A percentile compares a stretch with the other conserved stretches of the same genome.
These are phyloP conservation scores for Parafenestella ontariensis DNA, from an alignment of 2,329 filamentous ascomycete genomes.

Conservation along the genomic window DNA sequence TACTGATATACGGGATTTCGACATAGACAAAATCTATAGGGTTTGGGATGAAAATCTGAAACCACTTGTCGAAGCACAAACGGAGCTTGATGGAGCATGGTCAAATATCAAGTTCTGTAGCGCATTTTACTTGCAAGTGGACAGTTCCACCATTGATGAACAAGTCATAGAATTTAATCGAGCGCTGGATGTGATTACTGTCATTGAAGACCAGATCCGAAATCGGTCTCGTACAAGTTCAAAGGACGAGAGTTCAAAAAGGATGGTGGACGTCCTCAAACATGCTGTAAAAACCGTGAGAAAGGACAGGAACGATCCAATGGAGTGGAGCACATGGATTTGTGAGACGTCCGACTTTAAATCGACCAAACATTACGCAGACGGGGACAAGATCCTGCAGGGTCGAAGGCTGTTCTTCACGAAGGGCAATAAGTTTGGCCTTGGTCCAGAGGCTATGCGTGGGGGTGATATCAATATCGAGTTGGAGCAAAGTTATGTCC, in stretches of 20 bases:
- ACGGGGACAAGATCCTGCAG: neutral
- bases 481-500: neutral
- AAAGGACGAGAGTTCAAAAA: neutral
- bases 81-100: neutral
- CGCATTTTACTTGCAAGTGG: neutral
- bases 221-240: neutral
- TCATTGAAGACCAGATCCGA: neutral
- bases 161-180: too few species aligned
- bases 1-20: neutral
- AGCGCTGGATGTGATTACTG: too few species aligned
- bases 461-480: neutral
- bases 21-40: neutral
- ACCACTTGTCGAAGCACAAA: neutral
- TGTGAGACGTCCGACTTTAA: neutral
- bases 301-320: too few species aligned
- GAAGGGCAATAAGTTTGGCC: neutral
- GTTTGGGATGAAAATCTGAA: neutral
- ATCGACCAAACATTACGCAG: neutral
- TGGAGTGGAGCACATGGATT: too few species aligned
- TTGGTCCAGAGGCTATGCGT: neutral
- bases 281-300: neutral
- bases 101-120: neutral
- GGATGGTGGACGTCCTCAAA: neutral
- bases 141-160: too few species aligned
- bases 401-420: neutral